A percentile compares a stretch with the other conserved stretches of the same genome.
Evolutionary conservation across 306 rosid species (phyloP).

Genomic region (Glycyrrhiza uralensis): DNA sequence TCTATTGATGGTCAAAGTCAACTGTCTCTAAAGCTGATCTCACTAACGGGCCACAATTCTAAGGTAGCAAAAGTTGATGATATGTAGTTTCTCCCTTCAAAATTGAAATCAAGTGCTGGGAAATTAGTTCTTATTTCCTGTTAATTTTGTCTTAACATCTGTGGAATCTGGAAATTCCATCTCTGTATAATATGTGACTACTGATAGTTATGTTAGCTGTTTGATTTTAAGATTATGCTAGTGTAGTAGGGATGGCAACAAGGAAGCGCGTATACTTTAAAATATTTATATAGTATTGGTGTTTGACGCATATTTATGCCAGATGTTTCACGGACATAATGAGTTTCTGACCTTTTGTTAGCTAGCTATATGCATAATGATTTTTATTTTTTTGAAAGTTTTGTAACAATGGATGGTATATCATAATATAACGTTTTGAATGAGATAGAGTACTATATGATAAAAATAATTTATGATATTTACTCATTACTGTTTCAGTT

Average conservation of each 20-base stretch:
- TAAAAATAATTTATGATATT: too few relatives aligned
- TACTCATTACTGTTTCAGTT: too few relatives aligned
- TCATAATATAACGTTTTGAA: too few relatives aligned
- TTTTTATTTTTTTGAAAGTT: too few relatives aligned
- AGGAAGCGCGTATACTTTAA: not conserved
- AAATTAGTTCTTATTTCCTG: conserved; percentile 11
- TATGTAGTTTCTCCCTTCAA: conserved; percentile 1
- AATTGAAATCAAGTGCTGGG: not conserved
- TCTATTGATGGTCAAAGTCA: conserved; percentile 17
- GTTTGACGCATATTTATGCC: not conserved
- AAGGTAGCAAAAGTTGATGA: conserved; percentile 14
- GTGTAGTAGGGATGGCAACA: not conserved
- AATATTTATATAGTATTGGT: too few relatives aligned
- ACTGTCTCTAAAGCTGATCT: conserved; percentile 19
- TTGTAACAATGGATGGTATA: too few relatives aligned
- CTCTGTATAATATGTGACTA: conserved; percentile 1
- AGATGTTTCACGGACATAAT: not conserved
- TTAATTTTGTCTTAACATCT: conserved; percentile 12
- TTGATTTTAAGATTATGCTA: not conserved
- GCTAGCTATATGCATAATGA: too few relatives aligned
- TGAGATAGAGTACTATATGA: too few relatives aligned
- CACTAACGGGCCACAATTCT: not conserved
- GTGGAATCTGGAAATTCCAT: conserved; percentile 15
- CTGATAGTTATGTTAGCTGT: not conserved
- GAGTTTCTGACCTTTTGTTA: too few relatives aligned